A percentile compares a stretch with the other conserved stretches of the same genome.
phyloP scores from a whole-genome alignment of 2,329 filamentous ascomycete species.

The Fusarium sp. region DNA sequence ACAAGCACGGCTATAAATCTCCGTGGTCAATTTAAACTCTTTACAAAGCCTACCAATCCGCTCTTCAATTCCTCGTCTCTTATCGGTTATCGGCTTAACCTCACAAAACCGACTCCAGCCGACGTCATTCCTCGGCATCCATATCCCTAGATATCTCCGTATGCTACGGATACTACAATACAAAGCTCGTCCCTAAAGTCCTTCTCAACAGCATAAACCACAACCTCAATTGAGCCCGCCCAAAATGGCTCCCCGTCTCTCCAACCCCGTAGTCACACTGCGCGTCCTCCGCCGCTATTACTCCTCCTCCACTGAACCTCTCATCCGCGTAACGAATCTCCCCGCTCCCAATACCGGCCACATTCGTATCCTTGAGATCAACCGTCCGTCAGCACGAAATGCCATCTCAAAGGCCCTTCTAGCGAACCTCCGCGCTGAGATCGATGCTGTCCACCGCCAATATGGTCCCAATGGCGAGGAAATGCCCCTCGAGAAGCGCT shows the following conservation, averaged over 20 bases:
- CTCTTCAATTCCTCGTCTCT: slow-evolving; percentile 9
- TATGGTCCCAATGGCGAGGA: slow-evolving; percentile 70
- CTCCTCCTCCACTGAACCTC: slow-evolving; percentile 63
- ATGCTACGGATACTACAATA: neutral
- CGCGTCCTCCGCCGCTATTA: slow-evolving; percentile 53
- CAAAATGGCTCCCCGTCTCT: slow-evolving; percentile 54
- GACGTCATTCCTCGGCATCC: slow-evolving; percentile 40
- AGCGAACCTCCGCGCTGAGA: slow-evolving; percentile 75
- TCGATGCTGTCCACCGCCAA: slow-evolving; percentile 77
- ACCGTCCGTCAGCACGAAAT: slow-evolving; percentile 87
- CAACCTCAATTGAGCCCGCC: neutral
- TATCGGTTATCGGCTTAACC: slow-evolving; percentile 46
- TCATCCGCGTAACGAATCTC: slow-evolving; percentile 79
- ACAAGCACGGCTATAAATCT: slow-evolving; percentile 5
- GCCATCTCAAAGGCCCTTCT: slow-evolving; percentile 88
- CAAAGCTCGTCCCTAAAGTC: neutral
- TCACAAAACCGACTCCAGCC: slow-evolving; percentile 40
- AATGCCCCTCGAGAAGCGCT: slow-evolving; percentile 56
- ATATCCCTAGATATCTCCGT: slow-evolving; percentile 1
- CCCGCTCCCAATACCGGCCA: slow-evolving; percentile 84
- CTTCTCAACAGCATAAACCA: neutral
- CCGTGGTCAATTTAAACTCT: neutral
- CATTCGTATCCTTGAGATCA: slow-evolving; percentile 89
- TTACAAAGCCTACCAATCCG: neutral
- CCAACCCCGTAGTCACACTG: slow-evolving; percentile 34